Evolutionary conservation across 2,329 filamentous ascomycete genomes (phyloP).

Genomic region (Metarhizium album): DNA sequence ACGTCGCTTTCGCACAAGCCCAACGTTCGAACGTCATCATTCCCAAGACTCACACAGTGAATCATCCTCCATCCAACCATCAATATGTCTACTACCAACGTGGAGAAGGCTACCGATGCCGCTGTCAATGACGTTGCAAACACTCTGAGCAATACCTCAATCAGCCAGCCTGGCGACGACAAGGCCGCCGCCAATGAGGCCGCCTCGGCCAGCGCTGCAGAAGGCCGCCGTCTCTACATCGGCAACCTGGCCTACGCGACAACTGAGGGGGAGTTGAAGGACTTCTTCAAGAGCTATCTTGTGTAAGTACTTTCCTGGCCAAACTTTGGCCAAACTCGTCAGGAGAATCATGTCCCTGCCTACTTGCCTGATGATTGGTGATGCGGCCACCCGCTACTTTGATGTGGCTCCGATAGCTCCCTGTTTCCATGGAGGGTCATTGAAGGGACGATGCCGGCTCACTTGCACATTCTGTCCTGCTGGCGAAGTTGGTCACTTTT

Average conservation of each 20-base stretch:
- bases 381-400: neutral
- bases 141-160: conserved; percentile 61
- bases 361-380: neutral
- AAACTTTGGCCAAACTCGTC: neutral
- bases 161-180: conserved; percentile 41
- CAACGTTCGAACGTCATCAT: conserved; percentile 29
- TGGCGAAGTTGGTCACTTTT: neutral
- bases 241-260: conserved; percentile 99
- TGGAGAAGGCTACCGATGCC: conserved; percentile 55
- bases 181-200: conserved; percentile 68
- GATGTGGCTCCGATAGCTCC: neutral
- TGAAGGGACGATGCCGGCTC: neutral
- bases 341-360: neutral
- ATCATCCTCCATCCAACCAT: conserved; percentile 32
- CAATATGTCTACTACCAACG: conserved; percentile 69
- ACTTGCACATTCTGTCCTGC: neutral
- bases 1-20: conserved; percentile 30
- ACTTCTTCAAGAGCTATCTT: conserved; percentile 99
- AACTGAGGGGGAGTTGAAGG: conserved; percentile 99
- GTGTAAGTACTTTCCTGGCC: conserved; percentile 81
- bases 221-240: conserved; percentile 99
- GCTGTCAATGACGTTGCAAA: conserved; percentile 70
- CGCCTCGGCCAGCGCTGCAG: conserved; percentile 91
- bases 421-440: too few species aligned
- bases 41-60: conserved; percentile 31